A percentile compares a stretch with the other conserved stretches of the same genome.
Conservation (phyloP, 2,329 filamentous ascomycete species). For the Daldinia sp. region DNA sequence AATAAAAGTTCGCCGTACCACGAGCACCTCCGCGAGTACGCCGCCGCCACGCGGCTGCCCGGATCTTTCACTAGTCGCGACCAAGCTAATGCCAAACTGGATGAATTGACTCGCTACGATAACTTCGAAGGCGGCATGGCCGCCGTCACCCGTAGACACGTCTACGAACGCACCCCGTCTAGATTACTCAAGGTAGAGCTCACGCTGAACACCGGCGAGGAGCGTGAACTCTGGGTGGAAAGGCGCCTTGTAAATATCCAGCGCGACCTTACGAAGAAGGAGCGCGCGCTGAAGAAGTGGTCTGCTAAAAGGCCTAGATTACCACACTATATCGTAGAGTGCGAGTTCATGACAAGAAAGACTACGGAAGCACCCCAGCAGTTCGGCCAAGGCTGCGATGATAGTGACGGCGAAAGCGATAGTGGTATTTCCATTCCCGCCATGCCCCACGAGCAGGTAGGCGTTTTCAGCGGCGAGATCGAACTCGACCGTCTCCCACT, state of each 20-base stretch:
- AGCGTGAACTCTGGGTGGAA: constrained; percentile 43
- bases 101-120: constrained; percentile 28
- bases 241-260: constrained; percentile 23
- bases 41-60: background rate
- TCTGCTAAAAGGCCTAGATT: constrained; percentile 29
- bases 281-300: constrained; percentile 38
- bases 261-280: constrained; percentile 9
- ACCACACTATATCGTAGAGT: constrained; percentile 43
- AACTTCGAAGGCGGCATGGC: constrained; percentile 29
- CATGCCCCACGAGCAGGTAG: constrained; percentile 9
- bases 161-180: constrained; percentile 20
- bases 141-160: constrained; percentile 30
- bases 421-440: background rate
- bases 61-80: constrained; percentile 36
- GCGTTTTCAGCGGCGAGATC: constrained; percentile 16
- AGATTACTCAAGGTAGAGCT: constrained; percentile 41
- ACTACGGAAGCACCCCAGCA: constrained; percentile 10
- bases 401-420: background rate
- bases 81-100: constrained; percentile 41
- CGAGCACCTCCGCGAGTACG: background rate
- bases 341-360: constrained; percentile 37
- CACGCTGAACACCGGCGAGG: constrained; percentile 33
- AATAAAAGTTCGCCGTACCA: background rate
- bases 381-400: background rate
- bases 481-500: constrained; percentile 32